Base-by-base conservation (phyloP, 176 grass and related monocot genomes). In the Phoenix dactylifera region DNA sequence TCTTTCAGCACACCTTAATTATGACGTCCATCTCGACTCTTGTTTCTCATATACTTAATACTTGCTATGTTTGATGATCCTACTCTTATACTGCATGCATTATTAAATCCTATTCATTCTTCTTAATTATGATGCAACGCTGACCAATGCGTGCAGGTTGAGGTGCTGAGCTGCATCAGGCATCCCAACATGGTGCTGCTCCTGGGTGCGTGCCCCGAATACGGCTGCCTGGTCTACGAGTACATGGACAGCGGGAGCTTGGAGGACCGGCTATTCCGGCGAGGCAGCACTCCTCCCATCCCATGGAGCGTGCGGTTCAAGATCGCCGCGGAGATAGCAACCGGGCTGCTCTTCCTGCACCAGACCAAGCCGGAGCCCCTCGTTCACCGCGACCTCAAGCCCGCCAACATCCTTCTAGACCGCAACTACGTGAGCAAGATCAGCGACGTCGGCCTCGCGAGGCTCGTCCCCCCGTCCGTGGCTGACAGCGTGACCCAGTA, bases 141-240 rank as follows among this genome's bases (percentile, higher is more conserved):
- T 23, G 18, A 57, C 7, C 18, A 23, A n/a, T 44, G 19, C 9
- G 44, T 72, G 60, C 32, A 82, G 79, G 83, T 96, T 50, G 81
- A 98, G 70, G 81, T 98, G 32, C 76, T 98, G 3, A 98, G 93
- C 66, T 78, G 78, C 81, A 92, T 98, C 55, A 80, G 87, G 54
- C 93, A 98, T 60, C 93, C 93, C 0, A 92, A 97, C 87, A 91
- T 97, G 93, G 93, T 97, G 62, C 56, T 97, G 2, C 87, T 97
- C 44, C 87, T 97, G 4, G 93, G 93, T 3, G 93, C 87, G 1
- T 97, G 84, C 70, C 73, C 93, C 0, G 93, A 97, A 53, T 91
- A 88, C 58, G 93, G 93, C 2, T 92, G 93, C 72, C 65, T 97
- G 55, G 84, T 97, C 0, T 97, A 97, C 57, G 93, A 97, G 69